These are phyloP conservation scores for Claviceps digitariae DNA, from an alignment of 2,329 filamentous ascomycete genomes.

Conservation along the genomic window DNA sequence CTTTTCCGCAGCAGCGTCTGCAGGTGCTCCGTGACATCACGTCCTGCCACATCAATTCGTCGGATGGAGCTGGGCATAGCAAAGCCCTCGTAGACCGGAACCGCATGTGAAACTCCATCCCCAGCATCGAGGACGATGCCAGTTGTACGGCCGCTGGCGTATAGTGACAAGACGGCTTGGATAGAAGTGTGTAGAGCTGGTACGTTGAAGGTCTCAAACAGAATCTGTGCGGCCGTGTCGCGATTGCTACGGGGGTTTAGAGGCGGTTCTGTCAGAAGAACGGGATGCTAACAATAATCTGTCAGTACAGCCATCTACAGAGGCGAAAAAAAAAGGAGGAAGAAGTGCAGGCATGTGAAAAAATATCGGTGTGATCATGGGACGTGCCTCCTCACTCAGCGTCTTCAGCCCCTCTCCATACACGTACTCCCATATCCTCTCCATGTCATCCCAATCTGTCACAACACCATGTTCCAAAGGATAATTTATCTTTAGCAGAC, in stretches of 20 bases:
- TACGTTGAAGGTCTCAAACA: constrained; percentile 98
- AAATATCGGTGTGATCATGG: too few species aligned
- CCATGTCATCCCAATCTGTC: constrained; percentile 99
- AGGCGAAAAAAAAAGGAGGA: not conserved
- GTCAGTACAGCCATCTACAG: constrained; percentile 8
- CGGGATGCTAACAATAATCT: constrained; percentile 54
- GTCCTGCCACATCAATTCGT: constrained; percentile 87
- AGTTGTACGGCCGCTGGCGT: constrained; percentile 89
- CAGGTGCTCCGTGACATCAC: constrained; percentile 92
- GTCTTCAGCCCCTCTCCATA: constrained; percentile 95
- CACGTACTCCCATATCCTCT: constrained; percentile 97
- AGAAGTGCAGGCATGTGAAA: too few species aligned
- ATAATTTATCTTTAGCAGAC: constrained; percentile 88
- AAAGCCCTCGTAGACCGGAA: constrained; percentile 96
- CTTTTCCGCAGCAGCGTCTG: constrained; percentile 83
- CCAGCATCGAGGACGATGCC: constrained; percentile 92
- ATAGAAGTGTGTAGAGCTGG: constrained; percentile 94
- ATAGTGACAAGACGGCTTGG: constrained; percentile 89
- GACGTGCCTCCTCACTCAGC: constrained; percentile 75
- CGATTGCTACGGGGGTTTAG: constrained; percentile 92
- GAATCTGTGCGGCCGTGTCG: constrained; percentile 89
- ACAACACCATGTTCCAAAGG: constrained; percentile 96
- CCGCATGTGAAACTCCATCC: constrained; percentile 92
- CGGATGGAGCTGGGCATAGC: constrained; percentile 92
- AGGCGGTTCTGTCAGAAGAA: constrained; percentile 89